These are phyloP conservation scores for Pisolithus albus DNA, from an alignment of 768 basidiomycete species.

Conservation along the genomic window DNA sequence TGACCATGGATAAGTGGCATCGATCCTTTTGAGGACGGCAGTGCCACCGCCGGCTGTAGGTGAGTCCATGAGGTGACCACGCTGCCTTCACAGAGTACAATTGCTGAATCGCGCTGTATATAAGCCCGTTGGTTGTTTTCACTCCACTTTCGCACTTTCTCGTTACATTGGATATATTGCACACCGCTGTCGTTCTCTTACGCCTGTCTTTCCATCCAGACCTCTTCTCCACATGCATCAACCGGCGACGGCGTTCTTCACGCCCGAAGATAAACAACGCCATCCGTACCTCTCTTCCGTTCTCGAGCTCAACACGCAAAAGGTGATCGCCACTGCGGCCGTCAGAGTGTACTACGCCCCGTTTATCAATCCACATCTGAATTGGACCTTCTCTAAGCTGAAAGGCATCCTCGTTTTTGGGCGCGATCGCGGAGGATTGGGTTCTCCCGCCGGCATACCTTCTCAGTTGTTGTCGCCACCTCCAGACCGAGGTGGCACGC, in stretches of 20 bases:
- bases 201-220: conserved; percentile 1
- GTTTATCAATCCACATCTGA: conserved; percentile 37
- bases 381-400: conserved; percentile 58
- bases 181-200: conserved; percentile 14
- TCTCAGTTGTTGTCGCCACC: conserved; percentile 4
- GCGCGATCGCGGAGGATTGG: conserved; percentile 23
- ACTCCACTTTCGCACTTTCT: conserved; percentile 10
- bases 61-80: conserved; percentile 29
- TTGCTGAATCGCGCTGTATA: conserved; percentile 26
- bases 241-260: conserved; percentile 27
- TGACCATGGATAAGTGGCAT: conserved; percentile 10
- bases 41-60: conserved; percentile 26
- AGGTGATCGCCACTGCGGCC: conserved; percentile 45
- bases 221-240: conserved; percentile 23
- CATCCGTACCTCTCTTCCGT: conserved; percentile 34
- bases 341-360: conserved; percentile 60
- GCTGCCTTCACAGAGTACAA: conserved; percentile 21
- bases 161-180: conserved; percentile 7
- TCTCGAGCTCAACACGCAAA: conserved; percentile 35
- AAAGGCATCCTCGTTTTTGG: conserved; percentile 55
- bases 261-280: conserved; percentile 32
- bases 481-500: conserved; percentile 11
- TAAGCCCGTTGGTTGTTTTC: conserved; percentile 17
- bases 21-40: conserved; percentile 23
- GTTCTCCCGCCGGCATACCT: conserved; percentile 1